A percentile compares a stretch with the other conserved stretches of the same genome.
phyloP scores from a whole-genome alignment of 2,329 filamentous ascomycete species.

The Fusarium citri region DNA sequence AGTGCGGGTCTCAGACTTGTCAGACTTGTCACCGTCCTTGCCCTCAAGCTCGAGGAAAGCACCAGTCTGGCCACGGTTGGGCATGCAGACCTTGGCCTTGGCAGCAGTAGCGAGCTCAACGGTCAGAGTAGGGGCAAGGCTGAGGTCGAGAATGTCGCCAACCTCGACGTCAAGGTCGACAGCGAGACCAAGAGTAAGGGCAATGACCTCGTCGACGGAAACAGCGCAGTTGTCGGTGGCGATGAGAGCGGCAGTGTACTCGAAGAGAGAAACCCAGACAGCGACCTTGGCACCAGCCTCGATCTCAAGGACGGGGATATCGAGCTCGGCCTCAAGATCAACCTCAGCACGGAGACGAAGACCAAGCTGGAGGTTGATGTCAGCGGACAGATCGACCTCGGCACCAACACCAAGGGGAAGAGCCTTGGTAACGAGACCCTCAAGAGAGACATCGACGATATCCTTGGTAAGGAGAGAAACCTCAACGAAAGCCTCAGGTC shows the following conservation, averaged over 20 bases:
- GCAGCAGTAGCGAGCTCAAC: slow-evolving; percentile 49
- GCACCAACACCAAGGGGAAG: slow-evolving; percentile 44
- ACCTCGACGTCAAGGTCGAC: slow-evolving; percentile 41
- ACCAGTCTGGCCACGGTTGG: slow-evolving; percentile 33
- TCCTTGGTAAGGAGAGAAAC: slow-evolving; percentile 57
- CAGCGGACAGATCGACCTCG: slow-evolving; percentile 53
- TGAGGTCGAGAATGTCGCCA: slow-evolving; percentile 51
- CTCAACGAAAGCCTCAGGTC: slow-evolving; percentile 57
- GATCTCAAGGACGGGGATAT: slow-evolving; percentile 45
- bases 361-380: slow-evolving; percentile 59
- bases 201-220: slow-evolving; percentile 37
- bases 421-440: slow-evolving; percentile 44
- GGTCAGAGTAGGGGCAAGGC: slow-evolving; percentile 56
- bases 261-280: slow-evolving; percentile 65
- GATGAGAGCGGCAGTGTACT: slow-evolving; percentile 60
- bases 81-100: slow-evolving; percentile 33
- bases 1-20: background rate
- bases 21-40: background rate
- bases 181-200: slow-evolving; percentile 42
- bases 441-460: slow-evolving; percentile 56
- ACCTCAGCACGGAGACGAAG: slow-evolving; percentile 64
- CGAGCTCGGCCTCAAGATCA: slow-evolving; percentile 52
- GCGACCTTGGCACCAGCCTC: slow-evolving; percentile 58
- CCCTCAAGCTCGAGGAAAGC: slow-evolving; percentile 12
- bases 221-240: slow-evolving; percentile 53